Evolutionary conservation across 257 asterid genomes (phyloP).

Genomic region (Fraxinus excelsior): DNA sequence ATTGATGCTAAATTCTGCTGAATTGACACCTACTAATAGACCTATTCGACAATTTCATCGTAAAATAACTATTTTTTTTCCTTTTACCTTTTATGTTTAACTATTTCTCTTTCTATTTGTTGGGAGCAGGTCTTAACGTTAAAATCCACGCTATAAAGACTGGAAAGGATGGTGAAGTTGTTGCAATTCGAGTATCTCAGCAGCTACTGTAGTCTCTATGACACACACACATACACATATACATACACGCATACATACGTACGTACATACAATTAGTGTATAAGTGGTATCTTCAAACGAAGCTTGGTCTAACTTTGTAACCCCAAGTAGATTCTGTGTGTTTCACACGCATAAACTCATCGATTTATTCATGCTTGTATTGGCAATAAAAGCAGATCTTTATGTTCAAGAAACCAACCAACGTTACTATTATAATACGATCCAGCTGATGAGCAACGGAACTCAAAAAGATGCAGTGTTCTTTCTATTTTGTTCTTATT

Average conservation of each 20-base stretch:
- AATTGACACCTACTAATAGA: neutral
- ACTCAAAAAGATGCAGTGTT: neutral
- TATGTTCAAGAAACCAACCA: neutral
- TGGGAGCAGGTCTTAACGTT: slow-evolving; percentile 69
- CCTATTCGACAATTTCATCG: neutral
- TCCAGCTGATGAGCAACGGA: neutral
- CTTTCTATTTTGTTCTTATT: neutral
- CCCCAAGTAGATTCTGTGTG: neutral
- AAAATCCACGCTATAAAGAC: slow-evolving; percentile 80
- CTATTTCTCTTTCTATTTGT: slow-evolving; percentile 12
- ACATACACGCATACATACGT: no score
- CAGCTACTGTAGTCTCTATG: slow-evolving; percentile 56
- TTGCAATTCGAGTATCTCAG: slow-evolving; percentile 82
- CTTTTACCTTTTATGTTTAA: neutral
- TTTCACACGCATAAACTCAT: neutral
- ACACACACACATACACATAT: no score
- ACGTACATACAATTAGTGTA: neutral
- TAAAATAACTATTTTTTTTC: slow-evolving; percentile 3
- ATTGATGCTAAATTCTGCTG: neutral
- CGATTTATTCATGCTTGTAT: neutral
- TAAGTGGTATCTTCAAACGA: neutral
- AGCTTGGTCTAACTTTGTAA: neutral
- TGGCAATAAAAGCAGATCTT: neutral
- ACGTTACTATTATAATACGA: neutral
- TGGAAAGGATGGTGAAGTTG: slow-evolving; percentile 76